These are phyloP conservation scores for Fusarium drepaniforme DNA, from an alignment of 2,329 filamentous ascomycete species.

Conservation along the genomic window DNA sequence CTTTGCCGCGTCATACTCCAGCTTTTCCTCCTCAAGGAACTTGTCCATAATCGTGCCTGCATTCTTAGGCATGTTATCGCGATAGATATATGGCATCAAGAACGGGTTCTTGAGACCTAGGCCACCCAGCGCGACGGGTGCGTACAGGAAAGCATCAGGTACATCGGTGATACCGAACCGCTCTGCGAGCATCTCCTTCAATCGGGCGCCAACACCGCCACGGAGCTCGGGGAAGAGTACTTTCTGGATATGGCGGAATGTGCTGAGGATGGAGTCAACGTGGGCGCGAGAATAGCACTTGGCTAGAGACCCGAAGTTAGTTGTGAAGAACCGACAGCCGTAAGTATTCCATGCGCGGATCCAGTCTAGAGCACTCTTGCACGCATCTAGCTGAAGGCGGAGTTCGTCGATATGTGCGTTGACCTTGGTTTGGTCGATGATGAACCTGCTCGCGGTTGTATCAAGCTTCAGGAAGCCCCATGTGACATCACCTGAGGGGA, in stretches of 20 bases:
- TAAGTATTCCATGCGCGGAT: background rate
- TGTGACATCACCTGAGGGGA: background rate
- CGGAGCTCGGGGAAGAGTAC: background rate
- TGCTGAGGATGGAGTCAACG: background rate
- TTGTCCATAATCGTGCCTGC: background rate
- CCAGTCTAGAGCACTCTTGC: background rate
- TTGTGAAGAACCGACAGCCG: background rate
- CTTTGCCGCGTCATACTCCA: background rate
- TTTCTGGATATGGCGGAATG: background rate
- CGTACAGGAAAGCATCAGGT: background rate
- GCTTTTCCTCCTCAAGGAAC: background rate
- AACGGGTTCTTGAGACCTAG: background rate
- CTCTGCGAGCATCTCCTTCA: background rate
- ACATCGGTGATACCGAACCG: background rate
- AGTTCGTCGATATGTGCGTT: background rate
- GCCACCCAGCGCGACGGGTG: background rate
- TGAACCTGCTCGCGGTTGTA: background rate
- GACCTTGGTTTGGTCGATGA: background rate
- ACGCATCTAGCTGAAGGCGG: background rate
- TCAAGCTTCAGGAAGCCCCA: conserved; percentile 1
- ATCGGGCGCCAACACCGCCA: background rate
- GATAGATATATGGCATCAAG: background rate
- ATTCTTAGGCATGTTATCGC: background rate
- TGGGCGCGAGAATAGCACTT: background rate
- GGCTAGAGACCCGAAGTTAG: background rate